Evolutionary conservation across 768 basidiomycete species (phyloP).

Genomic region (Tulasnella sp.): DNA sequence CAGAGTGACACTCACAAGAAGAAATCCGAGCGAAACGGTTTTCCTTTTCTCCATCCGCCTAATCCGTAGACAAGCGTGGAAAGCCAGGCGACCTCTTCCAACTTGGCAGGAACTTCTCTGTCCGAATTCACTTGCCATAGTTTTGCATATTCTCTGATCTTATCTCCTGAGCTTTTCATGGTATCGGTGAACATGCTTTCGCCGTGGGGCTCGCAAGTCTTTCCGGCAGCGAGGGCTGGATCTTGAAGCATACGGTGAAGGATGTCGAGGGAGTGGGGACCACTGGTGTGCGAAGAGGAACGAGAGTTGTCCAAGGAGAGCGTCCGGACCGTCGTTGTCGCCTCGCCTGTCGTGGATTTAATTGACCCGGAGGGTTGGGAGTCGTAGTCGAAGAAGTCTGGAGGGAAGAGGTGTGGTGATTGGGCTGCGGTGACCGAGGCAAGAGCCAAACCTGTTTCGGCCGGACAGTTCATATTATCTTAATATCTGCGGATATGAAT

Average conservation of each 20-base stretch:
- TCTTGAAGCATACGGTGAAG: constrained; percentile 19
- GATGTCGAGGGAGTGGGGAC: constrained; percentile 11
- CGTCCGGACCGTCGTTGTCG: background rate
- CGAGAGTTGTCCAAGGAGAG: background rate
- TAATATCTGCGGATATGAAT: too few species aligned
- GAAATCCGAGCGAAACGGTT: constrained; percentile 20
- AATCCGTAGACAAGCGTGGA: constrained; percentile 13
- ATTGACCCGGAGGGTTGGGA: background rate
- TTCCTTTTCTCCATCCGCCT: constrained; percentile 17
- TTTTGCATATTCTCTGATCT: constrained; percentile 17
- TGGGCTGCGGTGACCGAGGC: background rate
- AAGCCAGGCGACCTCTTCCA: constrained; percentile 22
- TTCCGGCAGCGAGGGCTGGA: constrained; percentile 6
- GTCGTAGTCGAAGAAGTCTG: constrained; percentile 16
- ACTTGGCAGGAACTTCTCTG: background rate
- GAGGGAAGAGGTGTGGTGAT: background rate
- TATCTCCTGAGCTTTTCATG: background rate
- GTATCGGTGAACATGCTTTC: constrained; percentile 14
- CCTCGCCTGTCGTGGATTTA: background rate
- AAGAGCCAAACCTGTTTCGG: constrained; percentile 7
- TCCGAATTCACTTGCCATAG: background rate
- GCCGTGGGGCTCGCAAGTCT: constrained; percentile 6
- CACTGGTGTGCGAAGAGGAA: background rate
- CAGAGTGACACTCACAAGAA: constrained; percentile 16
- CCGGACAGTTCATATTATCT: background rate